Evolutionary conservation across 176 grass and related monocot genomes (phyloP).

Genomic region (Puccinellia tenuiflora): DNA sequence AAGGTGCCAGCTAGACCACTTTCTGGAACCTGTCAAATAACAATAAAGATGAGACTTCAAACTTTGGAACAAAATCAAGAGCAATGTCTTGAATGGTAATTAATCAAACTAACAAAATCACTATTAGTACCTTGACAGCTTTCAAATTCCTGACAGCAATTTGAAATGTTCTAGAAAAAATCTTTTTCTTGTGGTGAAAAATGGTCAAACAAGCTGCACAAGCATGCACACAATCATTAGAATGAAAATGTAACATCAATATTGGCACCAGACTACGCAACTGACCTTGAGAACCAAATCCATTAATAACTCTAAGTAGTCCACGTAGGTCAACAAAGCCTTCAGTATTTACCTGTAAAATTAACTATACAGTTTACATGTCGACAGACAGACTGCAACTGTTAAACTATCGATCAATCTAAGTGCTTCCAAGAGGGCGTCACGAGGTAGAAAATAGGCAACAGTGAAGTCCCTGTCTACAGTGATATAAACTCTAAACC

Average conservation of each 20-base stretch:
- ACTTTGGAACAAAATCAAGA: not conserved
- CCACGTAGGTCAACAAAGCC: constrained; percentile 20
- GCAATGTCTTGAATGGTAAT: not conserved
- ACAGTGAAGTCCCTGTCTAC: not conserved
- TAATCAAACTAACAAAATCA: not conserved
- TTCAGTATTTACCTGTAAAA: constrained; percentile 11
- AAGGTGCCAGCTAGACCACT: not conserved
- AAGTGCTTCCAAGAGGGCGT: not conserved
- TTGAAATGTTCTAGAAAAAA: constrained; percentile 18
- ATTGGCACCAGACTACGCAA: not conserved
- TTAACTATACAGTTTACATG: not conserved
- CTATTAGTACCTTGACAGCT: constrained; percentile 21
- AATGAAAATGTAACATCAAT: not conserved
- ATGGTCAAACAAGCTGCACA: constrained; percentile 11
- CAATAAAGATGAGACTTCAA: not conserved
- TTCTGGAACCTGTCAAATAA: constrained; percentile 26
- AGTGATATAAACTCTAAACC: not conserved
- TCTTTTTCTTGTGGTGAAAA: constrained; percentile 15
- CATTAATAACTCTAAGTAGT: not conserved
- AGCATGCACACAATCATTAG: not conserved
- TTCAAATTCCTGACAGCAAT: constrained; percentile 16
- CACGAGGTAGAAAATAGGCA: not conserved
- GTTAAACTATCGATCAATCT: not conserved
- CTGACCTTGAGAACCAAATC: constrained; percentile 35
- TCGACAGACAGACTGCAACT: not conserved